Evolutionary conservation across 2,329 filamentous ascomycete genomes (phyloP), one percentile per base, ranked within the genome.

Genomic region (Tolypocladium amazonense): DNA sequence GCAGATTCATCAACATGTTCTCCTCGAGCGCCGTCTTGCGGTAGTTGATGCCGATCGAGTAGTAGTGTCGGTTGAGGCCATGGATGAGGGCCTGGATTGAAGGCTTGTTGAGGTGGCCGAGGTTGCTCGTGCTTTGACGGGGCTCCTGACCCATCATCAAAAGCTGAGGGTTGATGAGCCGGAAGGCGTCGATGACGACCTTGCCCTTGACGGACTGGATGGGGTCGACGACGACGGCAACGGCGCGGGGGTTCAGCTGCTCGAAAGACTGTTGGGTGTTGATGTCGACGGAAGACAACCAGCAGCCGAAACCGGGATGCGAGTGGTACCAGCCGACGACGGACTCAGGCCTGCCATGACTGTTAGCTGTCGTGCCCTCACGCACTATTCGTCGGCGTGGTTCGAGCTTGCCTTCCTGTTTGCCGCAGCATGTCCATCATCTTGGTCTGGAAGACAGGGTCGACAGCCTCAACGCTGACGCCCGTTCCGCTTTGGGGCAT

Each of bases 351-450:
- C 92, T 96, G 67, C 58, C 39, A 7, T 23, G 2, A 7, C 6
- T 41, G 56, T 25, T 43, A 27, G 38, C 15, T 37, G 20, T 52
- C 56, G 67, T 63, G 69, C 63, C 55, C 25, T 3, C 2, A 3
- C 37, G 12, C 37, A 54, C 25, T 60, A 27, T 66, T 37, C 23
- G 45, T 59, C 47, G 53, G 43, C 59, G 53, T 55, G 61, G 60
- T 56, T 50, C 59, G 59, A 43, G 64, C 84, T 69, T 80, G 95
- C 91, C 94, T 85, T 77, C 94, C 94, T 61, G 94, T 99, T 81
- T 99, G 94, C 71, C 90, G 84, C 73, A 99, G 81, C 94, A 99
- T 97, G 74, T 99, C 94, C 94, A 99, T 99, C 94, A 99, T 99
- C 83, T 97, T 99, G 70, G 92, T 97, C 79, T 99, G 94, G 76